Percentiles rank a stretch among this genome's conserved stretches.
These are phyloP conservation scores for Hericium rajendrae DNA, from an alignment of 768 basidiomycete genomes.

Conservation along the genomic window DNA sequence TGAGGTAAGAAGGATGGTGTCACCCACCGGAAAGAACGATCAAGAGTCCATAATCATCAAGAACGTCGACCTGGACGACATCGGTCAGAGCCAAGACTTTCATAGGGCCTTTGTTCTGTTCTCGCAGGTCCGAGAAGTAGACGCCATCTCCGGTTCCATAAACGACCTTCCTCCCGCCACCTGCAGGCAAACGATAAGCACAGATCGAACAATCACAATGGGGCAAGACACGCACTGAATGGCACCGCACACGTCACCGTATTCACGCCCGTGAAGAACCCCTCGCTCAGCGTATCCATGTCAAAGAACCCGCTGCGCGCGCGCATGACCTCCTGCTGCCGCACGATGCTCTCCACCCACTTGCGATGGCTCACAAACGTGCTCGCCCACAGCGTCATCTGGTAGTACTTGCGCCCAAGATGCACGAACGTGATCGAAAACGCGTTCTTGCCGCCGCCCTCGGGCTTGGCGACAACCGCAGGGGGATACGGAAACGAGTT, in stretches of 20 bases:
- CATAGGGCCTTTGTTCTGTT: conserved; percentile 68
- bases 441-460: conserved; percentile 65
- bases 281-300: conserved; percentile 73
- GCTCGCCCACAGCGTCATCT: conserved; percentile 84
- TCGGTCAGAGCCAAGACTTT: conserved; percentile 85
- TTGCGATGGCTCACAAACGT: conserved; percentile 80
- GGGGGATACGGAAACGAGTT: conserved; percentile 31
- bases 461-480: conserved; percentile 35
- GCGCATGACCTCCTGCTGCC: conserved; percentile 78
- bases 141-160: conserved; percentile 99
- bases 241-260: conserved; percentile 89
- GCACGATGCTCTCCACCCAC: conserved; percentile 87
- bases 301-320: conserved; percentile 86
- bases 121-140: conserved; percentile 83
- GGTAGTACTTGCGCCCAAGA: conserved; percentile 88
- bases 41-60: conserved; percentile 91
- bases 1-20: not conserved
- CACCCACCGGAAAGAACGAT: conserved; percentile 92
- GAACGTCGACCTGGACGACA: conserved; percentile 90
- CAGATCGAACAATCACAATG: not conserved
- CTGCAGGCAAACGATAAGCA: conserved; percentile 29
- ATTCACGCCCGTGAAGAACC: conserved; percentile 69
- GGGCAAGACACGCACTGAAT: conserved; percentile 52
- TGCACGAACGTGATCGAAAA: conserved; percentile 91
- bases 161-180: conserved; percentile 72